A percentile compares a stretch with the other conserved stretches of the same genome.
phyloP scores from a whole-genome alignment of 768 basidiomycete genomes.

The Mycena rebaudengoi region DNA sequence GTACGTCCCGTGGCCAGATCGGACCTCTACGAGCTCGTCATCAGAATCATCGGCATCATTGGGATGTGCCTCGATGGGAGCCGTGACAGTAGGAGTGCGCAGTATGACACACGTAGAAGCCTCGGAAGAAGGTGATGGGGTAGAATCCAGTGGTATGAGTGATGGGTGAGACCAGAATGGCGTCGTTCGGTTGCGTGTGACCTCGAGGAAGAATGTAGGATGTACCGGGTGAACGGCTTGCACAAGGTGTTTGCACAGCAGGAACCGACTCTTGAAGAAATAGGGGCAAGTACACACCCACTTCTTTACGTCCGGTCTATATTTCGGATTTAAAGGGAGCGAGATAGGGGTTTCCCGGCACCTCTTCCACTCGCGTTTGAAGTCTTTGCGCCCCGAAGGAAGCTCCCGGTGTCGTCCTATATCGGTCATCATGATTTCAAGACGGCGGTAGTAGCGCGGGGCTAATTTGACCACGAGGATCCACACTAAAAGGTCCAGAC shows the following conservation, averaged over 20 bases:
- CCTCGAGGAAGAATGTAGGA: slow-evolving; percentile 30
- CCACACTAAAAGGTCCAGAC: slow-evolving; percentile 20
- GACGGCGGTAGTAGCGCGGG: slow-evolving; percentile 14
- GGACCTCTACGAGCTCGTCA: background rate
- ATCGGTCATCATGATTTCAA: background rate
- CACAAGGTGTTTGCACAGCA: slow-evolving; percentile 32
- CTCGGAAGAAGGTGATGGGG: background rate
- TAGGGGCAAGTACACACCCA: slow-evolving; percentile 32
- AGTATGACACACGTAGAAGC: background rate
- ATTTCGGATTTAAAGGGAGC: slow-evolving; percentile 18
- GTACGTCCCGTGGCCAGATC: background rate
- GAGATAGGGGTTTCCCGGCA: slow-evolving; percentile 11
- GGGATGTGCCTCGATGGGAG: background rate
- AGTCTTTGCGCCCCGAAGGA: slow-evolving; percentile 26
- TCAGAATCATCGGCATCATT: background rate
- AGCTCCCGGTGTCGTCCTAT: slow-evolving; percentile 13
- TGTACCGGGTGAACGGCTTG: slow-evolving; percentile 21
- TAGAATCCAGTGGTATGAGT: background rate
- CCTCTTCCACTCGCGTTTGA: slow-evolving; percentile 21
- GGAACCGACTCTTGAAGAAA: slow-evolving; percentile 27
- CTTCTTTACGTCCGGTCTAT: slow-evolving; percentile 12
- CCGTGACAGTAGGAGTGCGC: background rate
- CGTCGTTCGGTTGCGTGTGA: slow-evolving; percentile 9
- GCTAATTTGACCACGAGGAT: slow-evolving; percentile 13
- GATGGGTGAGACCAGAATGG: slow-evolving; percentile 27